Conservation (phyloP, 257 asterid species). For the Solanum habrochaites region DNA sequence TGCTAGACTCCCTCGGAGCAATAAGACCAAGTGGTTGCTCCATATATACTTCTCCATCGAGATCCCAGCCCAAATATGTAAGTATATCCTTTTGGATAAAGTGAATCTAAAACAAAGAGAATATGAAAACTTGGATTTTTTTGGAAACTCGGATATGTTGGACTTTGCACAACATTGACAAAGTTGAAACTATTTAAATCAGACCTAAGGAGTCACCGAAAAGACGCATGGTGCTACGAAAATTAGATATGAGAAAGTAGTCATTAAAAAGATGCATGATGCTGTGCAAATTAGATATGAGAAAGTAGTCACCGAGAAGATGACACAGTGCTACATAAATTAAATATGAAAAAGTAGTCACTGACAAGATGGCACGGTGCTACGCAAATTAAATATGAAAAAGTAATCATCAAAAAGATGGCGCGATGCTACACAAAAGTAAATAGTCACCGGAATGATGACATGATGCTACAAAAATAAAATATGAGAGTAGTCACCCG, state of each 20-base stretch:
- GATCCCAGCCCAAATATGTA: not conserved
- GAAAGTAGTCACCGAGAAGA: no score
- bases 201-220: not conserved
- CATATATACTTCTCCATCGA: not conserved
- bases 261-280: no score
- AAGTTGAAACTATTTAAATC: not conserved
- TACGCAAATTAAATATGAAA: not conserved
- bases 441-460: not conserved
- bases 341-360: not conserved
- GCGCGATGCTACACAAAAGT: not conserved
- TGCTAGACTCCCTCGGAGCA: not conserved
- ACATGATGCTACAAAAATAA: not conserved
- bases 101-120: not conserved
- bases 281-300: no score
- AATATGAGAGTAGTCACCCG: not conserved
- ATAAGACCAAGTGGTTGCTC: not conserved
- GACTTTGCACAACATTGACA: not conserved
- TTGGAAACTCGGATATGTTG: not conserved
- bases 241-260: no score
- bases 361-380: not conserved
- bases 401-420: not conserved
- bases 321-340: no score
- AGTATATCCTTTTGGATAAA: not conserved
- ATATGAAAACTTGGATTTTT: not conserved
- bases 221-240: not conserved